Evolutionary conservation across 2,329 filamentous ascomycete species (phyloP), one percentile per base, ranked within the genome.

Genomic region (Aureobasidium sp.): DNA sequence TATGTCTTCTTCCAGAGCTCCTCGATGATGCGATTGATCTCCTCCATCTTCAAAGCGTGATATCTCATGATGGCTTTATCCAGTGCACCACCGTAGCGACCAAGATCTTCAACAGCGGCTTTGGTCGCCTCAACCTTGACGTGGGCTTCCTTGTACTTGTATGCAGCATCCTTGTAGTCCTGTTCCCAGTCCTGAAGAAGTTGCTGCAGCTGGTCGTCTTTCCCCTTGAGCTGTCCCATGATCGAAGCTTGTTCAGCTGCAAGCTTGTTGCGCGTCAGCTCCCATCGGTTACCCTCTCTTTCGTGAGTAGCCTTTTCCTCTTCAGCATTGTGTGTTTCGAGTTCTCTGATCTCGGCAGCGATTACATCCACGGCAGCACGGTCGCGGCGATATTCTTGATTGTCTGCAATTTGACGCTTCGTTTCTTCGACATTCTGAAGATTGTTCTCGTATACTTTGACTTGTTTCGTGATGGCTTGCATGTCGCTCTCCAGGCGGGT

Each of bases 1-100:
- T 98, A 98, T 1, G 93, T 96, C 64, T 84, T 86, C 70, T 88
- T 88, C 93, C 93, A 98, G n/a, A 98, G 79, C 68, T 98, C 93
- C 59, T 87, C 88, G 47, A 94, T 85, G 68, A 96, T 96, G 54
- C 83, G 80, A 70, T 98, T 98, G 68, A 98, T 91, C 68, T 98
- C 90, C 61, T 93, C 88, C 93, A 98, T 98, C 75, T 98, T 98
- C 66, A 95, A 74, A 25, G 85, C 80, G 72, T 98, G 93, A 66
- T 91, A 98, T 64, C 88, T 88, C 88, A 98, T 96, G 64, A 98
- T 94, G 41, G 93, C 94, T 65, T 93, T 89, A 74, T 97, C 91
- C 11, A 98, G 79, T 6, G 93, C 93, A 8, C 81, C 78, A 38
- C 82, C 79, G 66, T 95, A 97, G 35, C 88, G 85, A 6, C 79